Evolutionary conservation across 768 basidiomycete genomes (phyloP), one percentile per base, ranked within the genome.

Genomic region (Cystofilobasidium ferigula): DNA sequence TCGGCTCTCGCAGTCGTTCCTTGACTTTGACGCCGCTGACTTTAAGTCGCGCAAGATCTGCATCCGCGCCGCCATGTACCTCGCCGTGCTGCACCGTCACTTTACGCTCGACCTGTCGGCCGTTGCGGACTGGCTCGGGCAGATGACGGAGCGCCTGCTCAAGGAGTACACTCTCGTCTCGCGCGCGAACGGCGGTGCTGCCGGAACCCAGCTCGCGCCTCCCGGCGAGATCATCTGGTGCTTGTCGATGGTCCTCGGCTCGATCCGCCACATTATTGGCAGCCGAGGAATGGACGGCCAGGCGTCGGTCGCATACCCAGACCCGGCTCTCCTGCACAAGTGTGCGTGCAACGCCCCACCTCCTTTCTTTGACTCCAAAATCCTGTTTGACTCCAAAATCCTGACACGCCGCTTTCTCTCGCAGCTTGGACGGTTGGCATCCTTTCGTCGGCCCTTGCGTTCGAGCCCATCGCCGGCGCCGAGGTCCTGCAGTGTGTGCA

Each of bases 61-160:
- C 67, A 82, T 95, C 56, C 83, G 86, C 3, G 88, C 86, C 3
- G 78, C 86, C 73, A 83, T 85, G 80, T 82, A 85, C 72, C 80
- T 89, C 53, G 82, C 82, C 1, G 81, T 82, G 42, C 79, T 88
- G 14, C 77, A 85, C 71, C 79, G 82, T 26, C 82, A 83, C 35
- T 81, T 83, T 43, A 71, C 74, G 0, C 72, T 85, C 13, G 74
- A 81, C 7, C 70, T 89, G 13, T 71, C 79, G 22, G 80, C 81
- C 3, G 79, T 86, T 8, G 76, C 83, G 18, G 78, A 76, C 1
- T 91, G 90, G 85, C 76, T 88, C 45, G 77, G 77, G 3, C 83
- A 84, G 16, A 85, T 90, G 72, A 77, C 82, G 2, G 72, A 76
- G 9, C 70, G 74, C 2, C 78, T 94, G 30, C 74, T 82, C 62